Percentiles rank a stretch among this genome's conserved stretches.
phyloP scores from a whole-genome alignment of 2,329 filamentous ascomycete species.

The Teratosphaeria destructans region DNA sequence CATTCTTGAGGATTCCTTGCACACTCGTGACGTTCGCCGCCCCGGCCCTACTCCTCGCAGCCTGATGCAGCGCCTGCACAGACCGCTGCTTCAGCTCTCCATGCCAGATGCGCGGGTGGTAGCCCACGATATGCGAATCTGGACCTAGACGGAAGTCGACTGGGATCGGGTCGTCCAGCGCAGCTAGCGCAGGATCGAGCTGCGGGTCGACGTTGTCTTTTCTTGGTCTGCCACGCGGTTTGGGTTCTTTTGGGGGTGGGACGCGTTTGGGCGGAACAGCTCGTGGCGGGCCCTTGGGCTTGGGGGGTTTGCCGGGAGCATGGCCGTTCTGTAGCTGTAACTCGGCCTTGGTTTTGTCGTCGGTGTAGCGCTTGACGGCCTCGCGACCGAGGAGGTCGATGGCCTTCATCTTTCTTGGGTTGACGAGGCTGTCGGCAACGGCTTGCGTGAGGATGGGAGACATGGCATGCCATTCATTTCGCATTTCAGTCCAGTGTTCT shows the following conservation, averaged over 20 bases:
- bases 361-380: slow-evolving; percentile 65
- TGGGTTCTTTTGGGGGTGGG: neutral
- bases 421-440: slow-evolving; percentile 7
- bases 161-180: slow-evolving; percentile 32
- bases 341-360: slow-evolving; percentile 31
- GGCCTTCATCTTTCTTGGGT: slow-evolving; percentile 47
- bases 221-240: neutral
- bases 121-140: slow-evolving; percentile 46
- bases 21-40: slow-evolving; percentile 48
- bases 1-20: slow-evolving; percentile 52
- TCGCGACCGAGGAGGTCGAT: slow-evolving; percentile 64
- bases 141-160: slow-evolving; percentile 62
- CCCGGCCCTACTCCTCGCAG: slow-evolving; percentile 51
- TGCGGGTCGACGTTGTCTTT: slow-evolving; percentile 3
- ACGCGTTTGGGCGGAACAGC: neutral
- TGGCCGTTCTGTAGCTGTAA: slow-evolving; percentile 22
- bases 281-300: slow-evolving; percentile 1
- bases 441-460: slow-evolving; percentile 12
- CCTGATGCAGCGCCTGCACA: slow-evolving; percentile 52
- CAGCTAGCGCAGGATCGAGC: slow-evolving; percentile 7
- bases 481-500: slow-evolving; percentile 61
- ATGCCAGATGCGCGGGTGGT: slow-evolving; percentile 50
- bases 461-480: slow-evolving; percentile 51
- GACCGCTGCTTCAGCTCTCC: slow-evolving; percentile 49
- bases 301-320: slow-evolving; percentile 21